phyloP scores from a whole-genome alignment of 2,329 filamentous ascomycete genomes.

The Phyllosticta citriasiana region DNA sequence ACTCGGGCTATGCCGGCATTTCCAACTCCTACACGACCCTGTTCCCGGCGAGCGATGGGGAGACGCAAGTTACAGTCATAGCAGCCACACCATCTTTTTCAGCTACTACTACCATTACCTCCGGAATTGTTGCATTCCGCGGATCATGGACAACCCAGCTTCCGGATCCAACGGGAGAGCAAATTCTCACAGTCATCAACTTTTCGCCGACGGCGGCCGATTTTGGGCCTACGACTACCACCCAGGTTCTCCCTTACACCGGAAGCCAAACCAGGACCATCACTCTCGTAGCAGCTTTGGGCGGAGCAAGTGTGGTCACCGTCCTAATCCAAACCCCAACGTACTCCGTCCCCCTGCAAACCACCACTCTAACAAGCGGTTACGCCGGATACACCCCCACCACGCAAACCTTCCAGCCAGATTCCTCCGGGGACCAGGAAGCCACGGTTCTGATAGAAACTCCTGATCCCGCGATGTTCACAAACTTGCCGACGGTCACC shows the following conservation, averaged over 20 bases:
- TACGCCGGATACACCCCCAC: background rate
- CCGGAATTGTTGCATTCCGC: background rate
- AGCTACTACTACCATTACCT: background rate
- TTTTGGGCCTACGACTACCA: background rate
- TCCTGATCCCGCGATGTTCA: background rate
- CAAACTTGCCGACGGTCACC: background rate
- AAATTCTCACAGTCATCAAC: background rate
- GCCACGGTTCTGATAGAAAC: background rate
- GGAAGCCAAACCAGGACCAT: background rate
- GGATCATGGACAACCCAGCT: background rate
- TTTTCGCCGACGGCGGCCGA: background rate
- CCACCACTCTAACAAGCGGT: background rate
- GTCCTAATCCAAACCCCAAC: background rate
- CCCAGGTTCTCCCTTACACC: background rate
- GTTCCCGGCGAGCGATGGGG: background rate
- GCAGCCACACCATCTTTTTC: background rate
- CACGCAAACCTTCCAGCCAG: background rate
- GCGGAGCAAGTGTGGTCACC: background rate
- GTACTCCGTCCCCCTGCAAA: background rate
- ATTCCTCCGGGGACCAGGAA: background rate
- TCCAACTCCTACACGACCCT: background rate
- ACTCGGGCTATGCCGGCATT: background rate
- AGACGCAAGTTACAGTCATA: background rate
- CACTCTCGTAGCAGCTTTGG: background rate
- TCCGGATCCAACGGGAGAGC: background rate